Conservation (phyloP, 352 stramenopile species). For the Pythium aquatile region DNA sequence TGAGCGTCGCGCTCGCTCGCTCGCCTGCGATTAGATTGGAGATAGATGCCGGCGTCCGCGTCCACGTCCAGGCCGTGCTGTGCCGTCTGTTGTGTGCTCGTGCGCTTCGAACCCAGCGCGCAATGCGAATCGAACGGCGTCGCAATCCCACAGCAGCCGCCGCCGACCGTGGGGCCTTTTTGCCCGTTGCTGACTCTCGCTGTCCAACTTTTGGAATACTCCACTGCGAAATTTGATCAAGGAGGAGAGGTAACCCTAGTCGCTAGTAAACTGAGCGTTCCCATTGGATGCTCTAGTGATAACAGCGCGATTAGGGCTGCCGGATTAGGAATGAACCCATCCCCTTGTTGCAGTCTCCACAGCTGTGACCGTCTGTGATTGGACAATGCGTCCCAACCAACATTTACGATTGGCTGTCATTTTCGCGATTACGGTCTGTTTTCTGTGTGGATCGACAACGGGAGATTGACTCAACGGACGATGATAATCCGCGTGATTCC, state of each 20-base stretch:
- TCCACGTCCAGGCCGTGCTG: background rate
- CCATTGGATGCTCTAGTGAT: background rate
- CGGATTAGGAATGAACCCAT: background rate
- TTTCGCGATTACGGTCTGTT: background rate
- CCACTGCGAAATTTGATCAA: background rate
- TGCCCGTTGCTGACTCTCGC: conserved; percentile 1
- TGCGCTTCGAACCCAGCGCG: background rate
- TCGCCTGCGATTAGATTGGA: background rate
- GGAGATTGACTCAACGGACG: background rate
- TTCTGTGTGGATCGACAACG: background rate
- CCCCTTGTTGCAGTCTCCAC: background rate
- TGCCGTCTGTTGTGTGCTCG: conserved; percentile 1
- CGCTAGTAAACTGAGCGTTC: background rate
- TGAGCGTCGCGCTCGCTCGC: background rate
- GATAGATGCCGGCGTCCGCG: background rate
- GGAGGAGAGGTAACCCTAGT: background rate
- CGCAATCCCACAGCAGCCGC: background rate
- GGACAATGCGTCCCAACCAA: background rate
- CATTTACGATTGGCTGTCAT: background rate
- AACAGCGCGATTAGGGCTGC: background rate
- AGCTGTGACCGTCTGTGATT: background rate
- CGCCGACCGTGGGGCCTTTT: background rate
- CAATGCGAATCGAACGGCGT: background rate
- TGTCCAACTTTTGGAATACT: background rate
- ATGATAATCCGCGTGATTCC: background rate